phyloP scores from a whole-genome alignment of 2,329 filamentous ascomycete species.

The Stromatinia cepivora region DNA sequence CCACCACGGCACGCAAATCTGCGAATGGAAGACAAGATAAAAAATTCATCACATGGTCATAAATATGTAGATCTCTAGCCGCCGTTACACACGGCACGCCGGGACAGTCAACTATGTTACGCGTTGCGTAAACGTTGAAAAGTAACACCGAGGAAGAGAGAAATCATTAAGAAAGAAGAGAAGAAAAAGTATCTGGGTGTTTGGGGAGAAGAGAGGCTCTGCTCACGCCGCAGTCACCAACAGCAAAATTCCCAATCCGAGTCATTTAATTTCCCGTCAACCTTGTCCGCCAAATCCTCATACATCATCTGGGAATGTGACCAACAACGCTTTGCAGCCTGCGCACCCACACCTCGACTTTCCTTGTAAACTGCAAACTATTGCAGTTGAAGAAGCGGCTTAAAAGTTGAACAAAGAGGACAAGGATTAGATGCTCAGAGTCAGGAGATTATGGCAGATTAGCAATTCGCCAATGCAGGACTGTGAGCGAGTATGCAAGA shows the following conservation, averaged over 20 bases:
- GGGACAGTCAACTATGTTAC: neutral
- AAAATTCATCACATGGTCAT: neutral
- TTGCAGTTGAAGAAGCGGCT: constrained; percentile 4
- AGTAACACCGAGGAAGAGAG: neutral
- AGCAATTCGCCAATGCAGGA: neutral
- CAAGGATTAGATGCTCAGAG: neutral
- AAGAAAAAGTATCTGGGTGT: neutral
- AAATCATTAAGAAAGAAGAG: neutral
- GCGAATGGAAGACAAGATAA: neutral
- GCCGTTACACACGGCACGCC: neutral
- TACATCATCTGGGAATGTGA: constrained; percentile 18
- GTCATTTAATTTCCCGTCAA: constrained; percentile 5
- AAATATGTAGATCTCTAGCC: neutral
- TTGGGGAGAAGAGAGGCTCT: neutral
- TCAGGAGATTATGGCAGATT: constrained; percentile 2
- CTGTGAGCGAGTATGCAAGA: neutral
- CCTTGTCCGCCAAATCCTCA: neutral
- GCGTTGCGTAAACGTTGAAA: neutral
- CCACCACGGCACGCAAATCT: neutral
- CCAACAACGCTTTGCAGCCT: constrained; percentile 2
- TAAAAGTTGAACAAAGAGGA: neutral
- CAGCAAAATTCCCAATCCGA: neutral
- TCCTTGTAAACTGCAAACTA: neutral
- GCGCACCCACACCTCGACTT: constrained; percentile 1
- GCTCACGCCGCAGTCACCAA: neutral